Evolutionary conservation across 352 stramenopile species (phyloP), one percentile per base, ranked within the genome.

Genomic region (Phytophthora idaei): DNA sequence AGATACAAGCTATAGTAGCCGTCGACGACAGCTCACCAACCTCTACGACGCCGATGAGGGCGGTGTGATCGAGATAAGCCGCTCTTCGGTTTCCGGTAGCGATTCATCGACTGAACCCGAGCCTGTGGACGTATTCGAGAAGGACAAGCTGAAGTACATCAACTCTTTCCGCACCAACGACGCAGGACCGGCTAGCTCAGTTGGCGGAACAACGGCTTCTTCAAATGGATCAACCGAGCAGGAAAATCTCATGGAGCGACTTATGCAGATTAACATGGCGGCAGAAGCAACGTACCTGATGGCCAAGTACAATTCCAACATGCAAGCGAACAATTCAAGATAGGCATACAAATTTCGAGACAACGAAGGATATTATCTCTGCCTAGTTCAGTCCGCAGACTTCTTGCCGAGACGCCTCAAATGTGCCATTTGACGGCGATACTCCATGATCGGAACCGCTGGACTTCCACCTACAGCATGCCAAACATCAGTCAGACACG

Each of bases 401-500:
- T 90, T 88, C 59, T 80, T 81, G n/a, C 76, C 82, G 3, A 77
- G 49, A 25, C 71, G 74, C 25, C 77, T 74, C 41, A 93, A 46
- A 57, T 84, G 60, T 31, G 71, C 68, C 73, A 92, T 88, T 61
- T 92, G 86, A 3, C 86, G 84, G 15, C 87, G 86, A 54, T 83
- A 94, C 34, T 93, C 76, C 81, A 92, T 91, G 54, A 95, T 82
- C 3, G 84, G 81, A 49, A 95, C 83, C 25, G 86, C 86, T 0
- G 86, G 88, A 25, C 76, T 82, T 46, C 88, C 88, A 34, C 85
- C 84, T 89, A 36, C 46, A 37, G 58, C 21, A 21, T 21, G 21
- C 3, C 46, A 66, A 61, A 27, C 57, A 69, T 29, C 32, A 34
- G 45, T 52, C 4, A 70, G 42, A 57, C 46, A 59, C 15, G 9